phyloP scores from a whole-genome alignment of 768 basidiomycete genomes.

The Panus rudis region DNA sequence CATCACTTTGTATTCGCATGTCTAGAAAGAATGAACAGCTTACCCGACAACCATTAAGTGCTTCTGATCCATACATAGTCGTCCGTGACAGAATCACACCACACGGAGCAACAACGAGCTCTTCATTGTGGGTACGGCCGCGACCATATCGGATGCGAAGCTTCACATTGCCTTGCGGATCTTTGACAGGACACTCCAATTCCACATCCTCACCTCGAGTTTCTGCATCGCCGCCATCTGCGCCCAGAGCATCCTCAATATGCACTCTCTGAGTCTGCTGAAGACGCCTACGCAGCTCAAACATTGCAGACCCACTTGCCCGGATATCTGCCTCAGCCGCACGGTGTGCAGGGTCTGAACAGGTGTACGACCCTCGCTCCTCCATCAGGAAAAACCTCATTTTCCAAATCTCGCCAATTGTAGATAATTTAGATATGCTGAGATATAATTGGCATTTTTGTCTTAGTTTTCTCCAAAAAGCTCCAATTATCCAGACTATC shows the following conservation, averaged over 20 bases:
- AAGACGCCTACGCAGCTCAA: neutral
- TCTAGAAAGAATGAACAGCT: no score
- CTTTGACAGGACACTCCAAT: no score
- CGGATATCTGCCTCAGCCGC: no score
- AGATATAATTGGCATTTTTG: no score
- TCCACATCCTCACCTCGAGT: neutral
- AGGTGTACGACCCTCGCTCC: no score
- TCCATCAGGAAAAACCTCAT: no score
- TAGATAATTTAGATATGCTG: no score
- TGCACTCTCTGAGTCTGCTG: neutral
- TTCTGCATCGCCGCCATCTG: neutral
- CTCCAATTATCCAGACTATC: no score
- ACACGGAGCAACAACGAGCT: constrained; percentile 19
- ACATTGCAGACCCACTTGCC: neutral
- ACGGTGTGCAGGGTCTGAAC: no score
- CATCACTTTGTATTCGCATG: no score
- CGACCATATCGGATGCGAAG: constrained; percentile 12
- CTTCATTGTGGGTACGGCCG: constrained; percentile 21
- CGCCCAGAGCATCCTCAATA: neutral
- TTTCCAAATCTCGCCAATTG: no score
- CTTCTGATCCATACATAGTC: constrained; percentile 21
- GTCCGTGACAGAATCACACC: constrained; percentile 14
- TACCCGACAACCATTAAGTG: constrained; percentile 8
- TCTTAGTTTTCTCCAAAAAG: no score
- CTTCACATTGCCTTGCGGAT: constrained; percentile 4